These are phyloP conservation scores for Blastocystis sp. DNA, from an alignment of 352 stramenopile species.

Conservation along the genomic window DNA sequence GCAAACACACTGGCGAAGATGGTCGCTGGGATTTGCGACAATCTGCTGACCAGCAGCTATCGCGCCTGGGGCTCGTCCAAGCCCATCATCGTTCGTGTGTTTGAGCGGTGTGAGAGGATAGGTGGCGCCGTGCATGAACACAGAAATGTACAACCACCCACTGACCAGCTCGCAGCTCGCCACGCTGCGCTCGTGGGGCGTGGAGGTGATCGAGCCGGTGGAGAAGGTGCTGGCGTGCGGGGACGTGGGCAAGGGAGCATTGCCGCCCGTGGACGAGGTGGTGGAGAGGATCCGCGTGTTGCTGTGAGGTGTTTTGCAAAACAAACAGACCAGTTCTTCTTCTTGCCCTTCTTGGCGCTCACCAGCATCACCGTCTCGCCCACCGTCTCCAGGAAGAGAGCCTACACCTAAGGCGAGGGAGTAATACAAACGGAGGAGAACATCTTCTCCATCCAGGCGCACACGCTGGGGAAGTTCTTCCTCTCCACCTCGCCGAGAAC, in stretches of 20 bases:
- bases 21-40: conserved; percentile 47
- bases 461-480: conserved; percentile 60
- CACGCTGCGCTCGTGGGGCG: not conserved
- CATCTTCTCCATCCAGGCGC: conserved; percentile 48
- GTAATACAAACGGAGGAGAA: conserved; percentile 7
- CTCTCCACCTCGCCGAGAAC: conserved; percentile 65
- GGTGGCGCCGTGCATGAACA: conserved; percentile 66
- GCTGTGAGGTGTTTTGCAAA: not conserved
- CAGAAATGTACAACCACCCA: conserved; percentile 61
- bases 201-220: conserved; percentile 41
- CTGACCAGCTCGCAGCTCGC: conserved; percentile 17
- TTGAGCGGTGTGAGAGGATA: not conserved
- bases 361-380: conserved; percentile 24
- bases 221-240: conserved; percentile 59
- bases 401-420: not conserved
- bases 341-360: conserved; percentile 56
- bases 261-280: conserved; percentile 47
- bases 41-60: conserved; percentile 49
- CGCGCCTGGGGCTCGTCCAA: conserved; percentile 48
- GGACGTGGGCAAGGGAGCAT: conserved; percentile 52
- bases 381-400: conserved; percentile 27
- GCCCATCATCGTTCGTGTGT: conserved; percentile 15
- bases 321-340: conserved; percentile 62
- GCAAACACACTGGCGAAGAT: conserved; percentile 54
- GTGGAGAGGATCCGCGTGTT: not conserved